Percentiles rank a stretch among this genome's conserved stretches.
phyloP scores from a whole-genome alignment of 768 basidiomycete genomes.

The Pisolithus microcarpus region DNA sequence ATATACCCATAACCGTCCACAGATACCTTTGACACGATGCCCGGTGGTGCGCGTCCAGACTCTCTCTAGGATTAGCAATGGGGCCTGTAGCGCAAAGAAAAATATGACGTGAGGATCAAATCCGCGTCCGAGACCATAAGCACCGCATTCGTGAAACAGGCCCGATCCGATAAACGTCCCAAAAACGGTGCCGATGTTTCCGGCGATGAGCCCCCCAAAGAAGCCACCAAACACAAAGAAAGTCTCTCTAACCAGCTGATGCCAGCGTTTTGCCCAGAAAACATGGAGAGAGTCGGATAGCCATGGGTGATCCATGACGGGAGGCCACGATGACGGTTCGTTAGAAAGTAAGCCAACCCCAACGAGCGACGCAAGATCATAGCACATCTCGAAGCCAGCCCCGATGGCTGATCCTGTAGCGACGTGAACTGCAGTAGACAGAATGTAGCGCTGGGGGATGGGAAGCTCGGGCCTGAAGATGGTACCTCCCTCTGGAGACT shows the following conservation, averaged over 20 bases:
- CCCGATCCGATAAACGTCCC: slow-evolving; percentile 75
- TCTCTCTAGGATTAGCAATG: slow-evolving; percentile 55
- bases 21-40: slow-evolving; percentile 48
- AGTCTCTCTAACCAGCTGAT: slow-evolving; percentile 64
- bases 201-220: slow-evolving; percentile 45
- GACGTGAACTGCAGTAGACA: slow-evolving; percentile 60
- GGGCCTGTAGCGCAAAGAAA: slow-evolving; percentile 66
- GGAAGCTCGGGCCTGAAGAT: slow-evolving; percentile 58
- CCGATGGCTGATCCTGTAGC: slow-evolving; percentile 56
- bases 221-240: slow-evolving; percentile 70
- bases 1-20: slow-evolving; percentile 65
- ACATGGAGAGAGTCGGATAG: slow-evolving; percentile 55
- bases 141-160: slow-evolving; percentile 63
- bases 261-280: slow-evolving; percentile 76
- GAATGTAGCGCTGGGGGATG: slow-evolving; percentile 42
- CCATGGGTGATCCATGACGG: slow-evolving; percentile 67
- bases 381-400: slow-evolving; percentile 60
- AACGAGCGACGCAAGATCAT: slow-evolving; percentile 55
- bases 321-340: slow-evolving; percentile 62
- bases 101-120: slow-evolving; percentile 49
- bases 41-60: slow-evolving; percentile 55
- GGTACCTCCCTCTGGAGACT: slow-evolving; percentile 52
- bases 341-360: slow-evolving; percentile 48
- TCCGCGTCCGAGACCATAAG: slow-evolving; percentile 57
- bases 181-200: slow-evolving; percentile 57